phyloP scores from a whole-genome alignment of 805 yeast species.

The Cyberlindnera nakhonratchasimensis region DNA sequence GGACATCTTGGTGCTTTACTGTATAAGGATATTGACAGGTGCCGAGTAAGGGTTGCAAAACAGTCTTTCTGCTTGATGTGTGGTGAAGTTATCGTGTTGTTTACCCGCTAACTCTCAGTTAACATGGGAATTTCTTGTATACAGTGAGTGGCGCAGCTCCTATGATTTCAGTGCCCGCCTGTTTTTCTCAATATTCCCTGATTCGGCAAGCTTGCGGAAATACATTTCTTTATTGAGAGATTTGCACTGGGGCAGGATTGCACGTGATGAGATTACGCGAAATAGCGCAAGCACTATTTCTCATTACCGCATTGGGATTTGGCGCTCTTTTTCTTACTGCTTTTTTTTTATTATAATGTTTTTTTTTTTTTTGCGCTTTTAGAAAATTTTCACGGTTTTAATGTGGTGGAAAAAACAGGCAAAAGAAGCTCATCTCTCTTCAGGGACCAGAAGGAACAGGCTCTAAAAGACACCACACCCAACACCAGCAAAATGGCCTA shows the following conservation, averaged over 20 bases:
- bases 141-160: conserved; percentile 1
- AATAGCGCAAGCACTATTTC: background rate
- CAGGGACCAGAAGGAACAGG: background rate
- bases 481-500: conserved; percentile 53
- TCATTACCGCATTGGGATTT: background rate
- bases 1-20: conserved; percentile 6
- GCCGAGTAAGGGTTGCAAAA: background rate
- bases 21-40: no score
- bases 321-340: background rate
- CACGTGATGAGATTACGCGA: conserved; percentile 13
- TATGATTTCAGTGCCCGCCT: no score
- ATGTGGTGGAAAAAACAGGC: background rate
- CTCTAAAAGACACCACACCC: background rate
- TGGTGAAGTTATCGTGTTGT: background rate
- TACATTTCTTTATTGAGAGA: background rate
- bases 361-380: conserved; percentile 1
- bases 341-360: conserved; percentile 1
- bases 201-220: conserved; percentile 2
- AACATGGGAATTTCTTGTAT: background rate
- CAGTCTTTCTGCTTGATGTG: background rate
- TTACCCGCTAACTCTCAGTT: no score
- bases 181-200: conserved; percentile 8
- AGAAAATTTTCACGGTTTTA: conserved; percentile 15
- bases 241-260: background rate
- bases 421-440: conserved; percentile 9